Evolutionary conservation across 2,329 filamentous ascomycete species (phyloP).

Genomic region (Lasiodiplodia hormozganensis): DNA sequence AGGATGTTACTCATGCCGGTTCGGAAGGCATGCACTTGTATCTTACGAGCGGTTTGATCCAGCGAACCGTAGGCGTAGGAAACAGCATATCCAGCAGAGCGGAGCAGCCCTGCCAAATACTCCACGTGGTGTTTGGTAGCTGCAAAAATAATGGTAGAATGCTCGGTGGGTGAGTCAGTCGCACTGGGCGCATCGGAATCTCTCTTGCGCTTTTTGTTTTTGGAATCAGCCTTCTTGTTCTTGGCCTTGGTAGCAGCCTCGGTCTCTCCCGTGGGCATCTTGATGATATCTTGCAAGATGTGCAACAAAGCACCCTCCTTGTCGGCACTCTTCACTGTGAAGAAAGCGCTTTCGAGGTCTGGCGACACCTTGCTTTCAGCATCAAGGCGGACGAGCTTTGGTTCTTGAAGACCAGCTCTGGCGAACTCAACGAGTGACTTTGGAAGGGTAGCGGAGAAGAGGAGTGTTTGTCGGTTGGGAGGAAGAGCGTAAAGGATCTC

Average conservation of each 20-base stretch:
- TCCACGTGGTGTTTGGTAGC: conserved; percentile 98
- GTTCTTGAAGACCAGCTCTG: conserved; percentile 89
- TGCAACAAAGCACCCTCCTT: conserved; percentile 93
- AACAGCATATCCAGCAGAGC: conserved; percentile 80
- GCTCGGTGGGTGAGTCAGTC: conserved; percentile 77
- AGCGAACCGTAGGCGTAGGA: conserved; percentile 95
- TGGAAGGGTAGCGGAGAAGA: conserved; percentile 95
- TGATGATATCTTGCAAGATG: conserved; percentile 88
- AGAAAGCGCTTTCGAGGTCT: conserved; percentile 94
- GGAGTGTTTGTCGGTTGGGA: conserved; percentile 80
- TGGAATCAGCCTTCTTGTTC: conserved; percentile 57
- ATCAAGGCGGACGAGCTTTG: conserved; percentile 86
- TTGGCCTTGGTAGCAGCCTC: conserved; percentile 55
- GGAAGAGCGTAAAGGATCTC: conserved; percentile 93
- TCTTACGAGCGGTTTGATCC: conserved; percentile 90
- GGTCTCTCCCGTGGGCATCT: conserved; percentile 77
- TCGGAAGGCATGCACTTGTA: conserved; percentile 90
- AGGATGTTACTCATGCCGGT: conserved; percentile 84
- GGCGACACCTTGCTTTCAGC: conserved; percentile 96
- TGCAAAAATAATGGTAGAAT: conserved; percentile 94
- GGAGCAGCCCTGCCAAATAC: conserved; percentile 83
- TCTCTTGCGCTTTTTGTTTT: conserved; percentile 84
- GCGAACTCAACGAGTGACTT: conserved; percentile 96
- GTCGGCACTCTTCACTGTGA: conserved; percentile 88
- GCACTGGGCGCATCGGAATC: conserved; percentile 56